phyloP scores from a whole-genome alignment of 2,329 filamentous ascomycete genomes.

The Alternaria ventricosa region DNA sequence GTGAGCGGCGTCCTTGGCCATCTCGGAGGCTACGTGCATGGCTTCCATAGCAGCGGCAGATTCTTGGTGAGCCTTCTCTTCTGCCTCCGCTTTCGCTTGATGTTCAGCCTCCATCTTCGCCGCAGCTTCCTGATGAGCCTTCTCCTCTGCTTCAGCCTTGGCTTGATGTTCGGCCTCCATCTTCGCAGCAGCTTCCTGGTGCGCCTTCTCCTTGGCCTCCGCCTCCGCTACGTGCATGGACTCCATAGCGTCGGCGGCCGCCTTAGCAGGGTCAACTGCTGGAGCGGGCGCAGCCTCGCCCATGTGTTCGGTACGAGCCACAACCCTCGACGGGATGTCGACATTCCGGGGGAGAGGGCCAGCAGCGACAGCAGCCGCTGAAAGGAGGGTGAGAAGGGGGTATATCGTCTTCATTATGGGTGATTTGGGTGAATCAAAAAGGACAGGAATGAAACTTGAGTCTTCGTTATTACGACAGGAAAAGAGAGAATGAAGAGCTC shows the following conservation, averaged over 20 bases:
- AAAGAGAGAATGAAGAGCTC: constrained; percentile 31
- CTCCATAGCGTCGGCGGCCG: constrained; percentile 14
- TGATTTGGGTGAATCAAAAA: not conserved
- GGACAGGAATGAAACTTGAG: not conserved
- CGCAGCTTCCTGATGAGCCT: constrained; percentile 22
- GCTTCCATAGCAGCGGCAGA: constrained; percentile 17
- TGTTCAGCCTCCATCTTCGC: constrained; percentile 15
- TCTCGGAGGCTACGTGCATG: constrained; percentile 16
- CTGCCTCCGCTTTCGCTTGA: constrained; percentile 10
- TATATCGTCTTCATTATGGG: constrained; percentile 35
- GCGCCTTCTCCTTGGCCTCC: constrained; percentile 23
- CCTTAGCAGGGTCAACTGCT: constrained; percentile 12
- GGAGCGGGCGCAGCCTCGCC: constrained; percentile 14
- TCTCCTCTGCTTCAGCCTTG: constrained; percentile 23
- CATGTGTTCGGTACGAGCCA: constrained; percentile 19
- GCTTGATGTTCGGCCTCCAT: constrained; percentile 24
- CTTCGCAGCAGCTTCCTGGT: constrained; percentile 21
- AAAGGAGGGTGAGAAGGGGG: constrained; percentile 30
- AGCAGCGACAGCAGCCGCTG: constrained; percentile 25
- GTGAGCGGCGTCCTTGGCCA: constrained; percentile 14
- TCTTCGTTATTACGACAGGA: constrained; percentile 3
- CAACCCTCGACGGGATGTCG: constrained; percentile 9
- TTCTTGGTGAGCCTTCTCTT: constrained; percentile 12
- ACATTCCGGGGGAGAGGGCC: constrained; percentile 24
- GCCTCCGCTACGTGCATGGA: constrained; percentile 26